Conservation (phyloP, 495 filamentous ascomycete genomes). For the Xylaria bambusicola region DNA sequence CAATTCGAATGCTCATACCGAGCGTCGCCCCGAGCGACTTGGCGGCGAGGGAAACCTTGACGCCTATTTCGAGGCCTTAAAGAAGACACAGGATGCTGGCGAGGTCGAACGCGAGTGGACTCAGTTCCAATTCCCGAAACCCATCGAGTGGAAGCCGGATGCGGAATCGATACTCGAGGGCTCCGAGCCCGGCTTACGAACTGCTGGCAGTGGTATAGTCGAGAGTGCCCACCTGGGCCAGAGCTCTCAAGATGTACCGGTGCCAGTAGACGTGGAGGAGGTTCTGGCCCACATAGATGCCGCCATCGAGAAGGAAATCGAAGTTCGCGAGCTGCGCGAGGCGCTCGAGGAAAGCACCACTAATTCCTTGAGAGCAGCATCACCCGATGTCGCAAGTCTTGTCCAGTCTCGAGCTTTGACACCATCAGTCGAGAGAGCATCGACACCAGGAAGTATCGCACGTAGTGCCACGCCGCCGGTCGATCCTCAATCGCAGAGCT, state of each 20-base stretch:
- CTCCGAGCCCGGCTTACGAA: slow-evolving; percentile 48
- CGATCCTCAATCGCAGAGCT: slow-evolving; percentile 63
- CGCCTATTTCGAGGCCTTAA: slow-evolving; percentile 87
- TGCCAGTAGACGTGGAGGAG: slow-evolving; percentile 31
- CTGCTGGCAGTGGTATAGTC: slow-evolving; percentile 25
- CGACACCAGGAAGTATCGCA: slow-evolving; percentile 43
- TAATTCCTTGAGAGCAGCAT: slow-evolving; percentile 35
- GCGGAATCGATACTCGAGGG: slow-evolving; percentile 51
- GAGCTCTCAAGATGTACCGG: slow-evolving; percentile 18
- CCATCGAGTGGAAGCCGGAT: slow-evolving; percentile 81
- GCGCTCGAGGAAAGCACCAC: slow-evolving; percentile 47
- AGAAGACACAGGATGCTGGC: slow-evolving; percentile 68
- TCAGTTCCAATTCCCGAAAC: slow-evolving; percentile 82
- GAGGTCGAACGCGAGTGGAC: slow-evolving; percentile 79
- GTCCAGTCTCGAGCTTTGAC: slow-evolving; percentile 41
- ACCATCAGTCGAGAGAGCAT: slow-evolving; percentile 38
- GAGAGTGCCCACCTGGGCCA: slow-evolving; percentile 13
- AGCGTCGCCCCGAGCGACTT: slow-evolving; percentile 46
- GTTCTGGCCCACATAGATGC: slow-evolving; percentile 53
- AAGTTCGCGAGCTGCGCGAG: slow-evolving; percentile 47
- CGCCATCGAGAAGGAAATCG: slow-evolving; percentile 51
- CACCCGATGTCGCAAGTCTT: slow-evolving; percentile 41
- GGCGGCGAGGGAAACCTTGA: slow-evolving; percentile 61
- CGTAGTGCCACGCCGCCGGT: slow-evolving; percentile 47
- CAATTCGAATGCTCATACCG: slow-evolving; percentile 32